phyloP scores from a whole-genome alignment of 2,329 filamentous ascomycete species.

The Niveomyces coronatus region DNA sequence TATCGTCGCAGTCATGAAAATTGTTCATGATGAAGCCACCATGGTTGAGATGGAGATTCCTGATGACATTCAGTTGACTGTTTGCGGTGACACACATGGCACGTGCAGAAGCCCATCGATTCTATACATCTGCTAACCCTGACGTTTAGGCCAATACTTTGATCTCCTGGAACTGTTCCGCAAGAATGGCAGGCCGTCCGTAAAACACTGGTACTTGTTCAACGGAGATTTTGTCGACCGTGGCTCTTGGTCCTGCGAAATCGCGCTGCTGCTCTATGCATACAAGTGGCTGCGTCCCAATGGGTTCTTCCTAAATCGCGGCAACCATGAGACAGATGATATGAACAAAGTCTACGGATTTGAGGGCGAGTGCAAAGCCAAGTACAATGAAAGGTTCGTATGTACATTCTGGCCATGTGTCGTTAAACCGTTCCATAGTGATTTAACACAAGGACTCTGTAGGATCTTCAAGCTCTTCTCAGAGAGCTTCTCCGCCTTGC shows the following conservation, averaged over 20 bases:
- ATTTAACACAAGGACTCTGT: not conserved
- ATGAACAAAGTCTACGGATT: constrained; percentile 99
- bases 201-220: constrained; percentile 90
- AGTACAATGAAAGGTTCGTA: constrained; percentile 73
- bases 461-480: constrained; percentile 94
- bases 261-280: constrained; percentile 83
- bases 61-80: constrained; percentile 69
- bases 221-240: constrained; percentile 98
- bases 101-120: constrained; percentile 19
- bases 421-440: no score
- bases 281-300: constrained; percentile 92
- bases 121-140: constrained; percentile 12
- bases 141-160: constrained; percentile 95
- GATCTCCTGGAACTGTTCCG: constrained; percentile 95
- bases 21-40: constrained; percentile 85
- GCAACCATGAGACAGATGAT: constrained; percentile 97
- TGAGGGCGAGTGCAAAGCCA: constrained; percentile 95
- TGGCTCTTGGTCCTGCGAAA: constrained; percentile 97
- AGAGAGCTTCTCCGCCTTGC: constrained; percentile 91
- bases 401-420: no score
- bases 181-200: constrained; percentile 73
- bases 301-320: constrained; percentile 89
- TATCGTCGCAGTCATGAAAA: constrained; percentile 75
- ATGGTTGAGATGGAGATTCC: constrained; percentile 91
- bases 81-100: constrained; percentile 97